Evolutionary conservation across 2,329 filamentous ascomycete species (phyloP), one percentile per base, ranked within the genome.

Genomic region (Didymella exigua): DNA sequence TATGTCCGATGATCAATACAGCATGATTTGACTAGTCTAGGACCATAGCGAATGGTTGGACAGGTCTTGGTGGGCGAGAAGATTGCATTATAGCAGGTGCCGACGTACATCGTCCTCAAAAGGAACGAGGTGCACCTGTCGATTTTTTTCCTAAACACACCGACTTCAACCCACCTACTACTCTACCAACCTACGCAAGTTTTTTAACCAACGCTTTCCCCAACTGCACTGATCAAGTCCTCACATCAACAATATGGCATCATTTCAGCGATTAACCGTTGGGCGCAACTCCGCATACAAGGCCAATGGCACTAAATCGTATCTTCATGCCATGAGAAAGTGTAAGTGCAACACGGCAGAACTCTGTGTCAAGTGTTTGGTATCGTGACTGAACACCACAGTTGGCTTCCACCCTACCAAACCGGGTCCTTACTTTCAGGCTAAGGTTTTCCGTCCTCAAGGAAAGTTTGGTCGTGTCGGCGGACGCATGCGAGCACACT

Each of bases 351-450:
- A n/a, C 7, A 24, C 21, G 13, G 19, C 14, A 13, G 5, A 4
- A 31, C 34, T 13, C 1, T 11, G 9, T 24, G 6, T 30, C 3
- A 24, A 38, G 21, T 36, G 34, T 13, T 16, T 2, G n/a, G 21
- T 16, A 36, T 19, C 5, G 21, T 24, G 6, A 16, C 29, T 60
- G 11, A 63, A 11, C 27, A 9, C 2, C 16, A n/a, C 16, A 63
- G 58, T 63, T 58, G 62, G 62, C 46, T 66, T 67, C 53, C 49
- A 67, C 16, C 58, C 62, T 34, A 67, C 64, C n/a, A 67, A 66
- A 42, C 61, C 64, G 5, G 62, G 64, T 6, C 64, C 61, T 2
- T 67, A 67, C 43, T 67, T 59, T 44, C 62, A 66, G 26, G 61
- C 56, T 29, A 67, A 65, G 36, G 54, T 63, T 4, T 56, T 67